These are phyloP conservation scores for Xylariaceae sp. DNA, from an alignment of 2,329 filamentous ascomycete species.

Conservation along the genomic window DNA sequence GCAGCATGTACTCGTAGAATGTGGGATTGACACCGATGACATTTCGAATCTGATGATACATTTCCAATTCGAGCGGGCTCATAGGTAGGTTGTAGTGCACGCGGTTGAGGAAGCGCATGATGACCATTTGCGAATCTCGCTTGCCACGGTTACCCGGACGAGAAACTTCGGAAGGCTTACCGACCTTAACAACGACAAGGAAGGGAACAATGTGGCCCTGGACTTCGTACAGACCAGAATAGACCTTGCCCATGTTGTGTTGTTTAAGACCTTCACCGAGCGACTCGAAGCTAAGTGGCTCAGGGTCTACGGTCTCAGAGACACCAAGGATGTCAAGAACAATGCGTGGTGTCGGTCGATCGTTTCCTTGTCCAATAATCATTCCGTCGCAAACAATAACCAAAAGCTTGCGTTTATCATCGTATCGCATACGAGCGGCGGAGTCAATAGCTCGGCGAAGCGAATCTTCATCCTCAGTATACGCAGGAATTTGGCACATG, in stretches of 20 bases:
- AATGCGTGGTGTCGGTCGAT: conserved; percentile 89
- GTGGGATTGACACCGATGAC: conserved; percentile 98
- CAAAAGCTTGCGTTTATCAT: conserved; percentile 95
- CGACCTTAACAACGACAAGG: conserved; percentile 93
- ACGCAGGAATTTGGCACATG: conserved; percentile 95
- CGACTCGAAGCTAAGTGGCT: conserved; percentile 93
- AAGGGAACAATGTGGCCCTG: conserved; percentile 98
- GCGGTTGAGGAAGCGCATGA: conserved; percentile 98
- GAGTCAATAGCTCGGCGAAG: conserved; percentile 96
- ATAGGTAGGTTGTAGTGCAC: conserved; percentile 96
- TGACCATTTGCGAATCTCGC: conserved; percentile 96
- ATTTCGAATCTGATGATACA: conserved; percentile 98
- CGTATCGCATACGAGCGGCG: conserved; percentile 88
- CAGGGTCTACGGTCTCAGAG: conserved; percentile 86
- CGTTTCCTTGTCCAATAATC: conserved; percentile 99
- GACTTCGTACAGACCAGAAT: conserved; percentile 95
- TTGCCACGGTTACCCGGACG: conserved; percentile 97
- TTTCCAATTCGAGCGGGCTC: conserved; percentile 93
- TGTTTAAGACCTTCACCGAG: conserved; percentile 94
- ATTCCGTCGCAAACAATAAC: conserved; percentile 95
- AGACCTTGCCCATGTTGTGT: conserved; percentile 99
- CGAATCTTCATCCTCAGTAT: conserved; percentile 97
- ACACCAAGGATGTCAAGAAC: conserved; percentile 96
- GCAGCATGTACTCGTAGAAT: conserved; percentile 94
- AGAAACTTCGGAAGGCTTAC: conserved; percentile 93